Evolutionary conservation across 2,329 filamentous ascomycete genomes (phyloP).

Genomic region (Clonostachys solani): DNA sequence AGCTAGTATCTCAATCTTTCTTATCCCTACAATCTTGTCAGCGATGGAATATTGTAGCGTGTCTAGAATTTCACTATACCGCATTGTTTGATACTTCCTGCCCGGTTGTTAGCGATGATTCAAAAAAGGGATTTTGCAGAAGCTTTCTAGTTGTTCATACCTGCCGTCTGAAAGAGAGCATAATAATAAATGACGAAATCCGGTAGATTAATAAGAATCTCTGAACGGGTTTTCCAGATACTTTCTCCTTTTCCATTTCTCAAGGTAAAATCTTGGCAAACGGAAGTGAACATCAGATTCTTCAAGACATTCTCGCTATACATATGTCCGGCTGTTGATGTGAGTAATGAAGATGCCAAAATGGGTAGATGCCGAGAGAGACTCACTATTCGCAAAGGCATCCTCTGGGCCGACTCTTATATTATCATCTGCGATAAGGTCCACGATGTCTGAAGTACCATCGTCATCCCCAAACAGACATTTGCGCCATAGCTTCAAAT

Average conservation of each 20-base stretch:
- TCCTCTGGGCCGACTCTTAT: neutral
- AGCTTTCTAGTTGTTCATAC: no score
- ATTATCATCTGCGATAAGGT: neutral
- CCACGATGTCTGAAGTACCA: neutral
- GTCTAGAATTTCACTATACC: neutral
- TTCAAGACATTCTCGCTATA: neutral
- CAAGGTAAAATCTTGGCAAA: neutral
- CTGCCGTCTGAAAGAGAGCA: neutral
- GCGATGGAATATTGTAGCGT: no score
- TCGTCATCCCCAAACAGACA: neutral
- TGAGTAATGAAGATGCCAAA: neutral
- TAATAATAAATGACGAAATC: neutral
- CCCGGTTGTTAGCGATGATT: neutral
- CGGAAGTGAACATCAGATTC: no score
- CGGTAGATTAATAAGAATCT: neutral
- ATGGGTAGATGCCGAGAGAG: neutral
- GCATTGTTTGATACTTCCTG: neutral
- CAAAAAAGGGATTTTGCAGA: neutral
- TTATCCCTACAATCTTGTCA: no score
- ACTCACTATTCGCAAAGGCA: neutral
- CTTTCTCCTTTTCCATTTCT: neutral
- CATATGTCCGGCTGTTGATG: neutral
- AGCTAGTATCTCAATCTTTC: neutral
- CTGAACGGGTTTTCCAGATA: neutral
- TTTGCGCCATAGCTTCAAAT: neutral